Percentiles rank a stretch among this genome's conserved stretches.
Evolutionary conservation across 306 rosid species (phyloP).

Genomic region (Quillaja saponaria): DNA sequence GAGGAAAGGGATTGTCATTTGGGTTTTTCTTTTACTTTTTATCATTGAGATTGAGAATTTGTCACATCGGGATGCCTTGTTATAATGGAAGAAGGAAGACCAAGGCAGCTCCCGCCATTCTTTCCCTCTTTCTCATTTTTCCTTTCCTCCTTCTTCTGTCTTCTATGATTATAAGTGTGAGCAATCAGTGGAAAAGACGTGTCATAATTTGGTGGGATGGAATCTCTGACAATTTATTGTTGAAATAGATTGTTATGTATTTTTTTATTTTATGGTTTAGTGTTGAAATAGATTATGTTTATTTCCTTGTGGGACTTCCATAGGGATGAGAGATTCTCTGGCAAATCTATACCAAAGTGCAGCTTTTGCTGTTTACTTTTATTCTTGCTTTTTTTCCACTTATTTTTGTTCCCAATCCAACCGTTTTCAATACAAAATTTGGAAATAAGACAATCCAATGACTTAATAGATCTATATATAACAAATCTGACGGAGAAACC

Average conservation of each 20-base stretch:
- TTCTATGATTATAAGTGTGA: neutral
- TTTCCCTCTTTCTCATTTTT: neutral
- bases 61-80: conserved; percentile 23
- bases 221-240: conserved; percentile 39
- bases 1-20: conserved; percentile 40
- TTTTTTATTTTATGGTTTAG: too few relatives aligned
- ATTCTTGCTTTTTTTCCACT: neutral
- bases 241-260: too few relatives aligned
- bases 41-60: conserved; percentile 43
- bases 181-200: conserved; percentile 20
- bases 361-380: conserved; percentile 19
- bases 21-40: conserved; percentile 12
- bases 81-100: neutral
- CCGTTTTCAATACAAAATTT: neutral
- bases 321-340: conserved; percentile 39
- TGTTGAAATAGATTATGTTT: conserved; percentile 29
- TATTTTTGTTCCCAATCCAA: neutral
- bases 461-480: too few relatives aligned
- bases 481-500: too few relatives aligned
- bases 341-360: conserved; percentile 20
- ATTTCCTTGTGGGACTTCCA: conserved; percentile 27
- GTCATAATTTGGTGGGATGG: conserved; percentile 16
- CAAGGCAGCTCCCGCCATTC: conserved; percentile 1
- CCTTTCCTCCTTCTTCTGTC: neutral
- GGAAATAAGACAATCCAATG: too few relatives aligned